Evolutionary conservation across 768 basidiomycete species (phyloP), one percentile per base, ranked within the genome.

Genomic region (Cyclocybe aegerita): DNA sequence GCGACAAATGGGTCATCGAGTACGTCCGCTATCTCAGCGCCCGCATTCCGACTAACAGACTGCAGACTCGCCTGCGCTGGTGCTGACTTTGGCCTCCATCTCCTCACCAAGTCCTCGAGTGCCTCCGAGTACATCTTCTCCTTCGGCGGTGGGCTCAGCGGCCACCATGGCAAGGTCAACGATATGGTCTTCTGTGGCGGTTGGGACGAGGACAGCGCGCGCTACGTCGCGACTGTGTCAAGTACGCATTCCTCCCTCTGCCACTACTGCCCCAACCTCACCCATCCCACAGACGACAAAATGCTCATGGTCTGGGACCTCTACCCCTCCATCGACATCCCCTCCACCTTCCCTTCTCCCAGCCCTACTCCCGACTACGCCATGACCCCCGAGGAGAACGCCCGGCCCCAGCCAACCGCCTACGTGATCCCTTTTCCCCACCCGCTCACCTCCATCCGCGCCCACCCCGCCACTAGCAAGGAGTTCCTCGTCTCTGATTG

Each of bases 271-370:
- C 34, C 30, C 7, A 34, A 17, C 9, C 41, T 32, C 52, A 49
- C 46, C 50, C 54, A 31, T 49, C 50, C 30, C 16, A 47, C 54
- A 89, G 89, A 90, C 57, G 90, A 92, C 69, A 88, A 82, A 63
- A 86, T 87, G 79, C 77, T 90, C 35, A 86, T 90, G 82, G 82
- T 92, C 6, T 92, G 90, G 90, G 89, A 92, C 66, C 76, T 93
- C n/a, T 72, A 78, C 58, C 89, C 90, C 0, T 62, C 72, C 33
- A 48, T 76, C 40, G 68, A 79, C 47, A 70, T 78, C 38, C 64
- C 73, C 33, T 75, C 81, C 9, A 60, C 57, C 15, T 55, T 58
- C 10, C 65, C 68, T 50, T 58, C 73, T 39, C 66, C 65, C n/a
- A 52, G 49, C 39, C 58, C 55, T 37, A 68, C 66, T 2, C 62